Evolutionary conservation across 257 asterid species (phyloP).

Genomic region (Linderniella brevidens): DNA sequence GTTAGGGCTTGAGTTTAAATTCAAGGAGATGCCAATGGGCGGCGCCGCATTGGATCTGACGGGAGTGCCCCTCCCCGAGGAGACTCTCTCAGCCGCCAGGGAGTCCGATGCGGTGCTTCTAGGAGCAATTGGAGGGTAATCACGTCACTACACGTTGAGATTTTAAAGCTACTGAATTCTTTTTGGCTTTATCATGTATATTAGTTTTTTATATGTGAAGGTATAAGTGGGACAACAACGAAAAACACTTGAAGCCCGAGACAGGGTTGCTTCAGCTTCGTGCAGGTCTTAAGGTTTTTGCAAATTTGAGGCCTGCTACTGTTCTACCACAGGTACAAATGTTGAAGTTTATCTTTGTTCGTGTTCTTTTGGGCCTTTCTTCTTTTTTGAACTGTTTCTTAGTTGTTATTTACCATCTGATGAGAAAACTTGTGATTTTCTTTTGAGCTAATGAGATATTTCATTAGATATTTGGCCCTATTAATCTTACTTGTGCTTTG

Average conservation of each 20-base stretch:
- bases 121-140: constrained; percentile 98
- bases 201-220: constrained; percentile 16
- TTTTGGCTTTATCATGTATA: background rate
- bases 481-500: constrained; percentile 5
- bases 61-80: constrained; percentile 88
- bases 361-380: background rate
- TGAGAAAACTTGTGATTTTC: background rate
- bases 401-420: background rate
- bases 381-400: background rate
- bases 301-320: constrained; percentile 92
- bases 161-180: background rate
- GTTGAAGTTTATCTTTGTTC: constrained; percentile 7
- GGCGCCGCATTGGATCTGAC: constrained; percentile 92
- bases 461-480: background rate
- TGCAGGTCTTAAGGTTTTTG: constrained; percentile 83
- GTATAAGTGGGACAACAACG: constrained; percentile 94
- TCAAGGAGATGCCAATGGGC: constrained; percentile 89
- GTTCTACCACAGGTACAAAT: constrained; percentile 74
- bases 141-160: background rate
- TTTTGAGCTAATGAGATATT: constrained; percentile 5
- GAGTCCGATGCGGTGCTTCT: constrained; percentile 86
- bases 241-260: constrained; percentile 93
- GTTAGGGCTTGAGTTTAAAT: constrained; percentile 60
- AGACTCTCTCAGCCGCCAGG: constrained; percentile 70
- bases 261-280: constrained; percentile 96